A percentile compares a stretch with the other conserved stretches of the same genome.
phyloP scores from a whole-genome alignment of 2,329 filamentous ascomycete species.

The Stachybotrys chartarum region DNA sequence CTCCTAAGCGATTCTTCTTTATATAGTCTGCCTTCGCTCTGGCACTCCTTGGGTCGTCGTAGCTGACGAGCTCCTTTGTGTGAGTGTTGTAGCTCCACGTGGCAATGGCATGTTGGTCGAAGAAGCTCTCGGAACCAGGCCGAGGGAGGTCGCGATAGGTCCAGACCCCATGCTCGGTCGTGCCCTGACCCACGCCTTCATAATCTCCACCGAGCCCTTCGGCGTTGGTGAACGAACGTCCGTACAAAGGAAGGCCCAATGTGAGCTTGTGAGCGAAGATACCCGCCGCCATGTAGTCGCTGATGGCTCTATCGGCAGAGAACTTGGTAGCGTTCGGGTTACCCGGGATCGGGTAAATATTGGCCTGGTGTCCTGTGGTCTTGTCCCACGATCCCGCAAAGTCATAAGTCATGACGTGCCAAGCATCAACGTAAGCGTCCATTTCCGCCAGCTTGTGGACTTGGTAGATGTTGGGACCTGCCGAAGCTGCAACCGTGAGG shows the following conservation, averaged over 20 bases:
- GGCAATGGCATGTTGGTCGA: constrained; percentile 52
- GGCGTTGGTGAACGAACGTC: constrained; percentile 65
- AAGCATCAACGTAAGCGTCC: constrained; percentile 50
- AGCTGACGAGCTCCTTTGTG: constrained; percentile 59
- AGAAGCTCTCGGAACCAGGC: constrained; percentile 45
- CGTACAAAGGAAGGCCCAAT: constrained; percentile 72
- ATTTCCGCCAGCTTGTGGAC: constrained; percentile 45
- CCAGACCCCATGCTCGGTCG: constrained; percentile 56
- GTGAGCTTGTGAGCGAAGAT: constrained; percentile 60
- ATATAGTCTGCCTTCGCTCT: constrained; percentile 59
- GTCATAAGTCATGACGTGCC: constrained; percentile 63
- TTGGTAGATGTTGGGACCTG: constrained; percentile 40
- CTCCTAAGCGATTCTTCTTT: constrained; percentile 53
- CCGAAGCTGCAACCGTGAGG: constrained; percentile 43
- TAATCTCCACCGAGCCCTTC: constrained; percentile 58
- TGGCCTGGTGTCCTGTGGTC: constrained; percentile 60
- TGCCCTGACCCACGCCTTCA: constrained; percentile 54
- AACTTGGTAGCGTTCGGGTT: constrained; percentile 57
- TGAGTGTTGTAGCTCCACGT: constrained; percentile 63
- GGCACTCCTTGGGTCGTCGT: constrained; percentile 55
- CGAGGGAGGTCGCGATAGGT: constrained; percentile 67
- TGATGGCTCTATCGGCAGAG: constrained; percentile 58
- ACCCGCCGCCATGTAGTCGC: constrained; percentile 41
- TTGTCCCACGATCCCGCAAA: constrained; percentile 63
- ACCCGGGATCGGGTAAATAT: constrained; percentile 48